Evolutionary conservation across 352 stramenopile species (phyloP).

Genomic region (Globisporangium spiculum): DNA sequence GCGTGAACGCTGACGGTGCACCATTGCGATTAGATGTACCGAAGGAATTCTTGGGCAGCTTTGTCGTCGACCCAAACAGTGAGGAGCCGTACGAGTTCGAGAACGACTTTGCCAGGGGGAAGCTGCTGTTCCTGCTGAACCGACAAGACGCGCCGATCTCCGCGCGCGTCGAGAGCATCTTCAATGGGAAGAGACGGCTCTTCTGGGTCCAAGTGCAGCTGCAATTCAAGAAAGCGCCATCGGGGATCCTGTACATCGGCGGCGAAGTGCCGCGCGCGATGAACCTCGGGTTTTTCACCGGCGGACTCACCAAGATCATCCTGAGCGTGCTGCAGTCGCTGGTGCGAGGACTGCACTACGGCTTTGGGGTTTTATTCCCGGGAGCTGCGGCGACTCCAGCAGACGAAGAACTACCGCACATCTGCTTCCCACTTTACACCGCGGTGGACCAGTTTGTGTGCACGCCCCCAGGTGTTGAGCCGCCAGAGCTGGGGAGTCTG

Average conservation of each 20-base stretch:
- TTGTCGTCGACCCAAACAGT: conserved; percentile 30
- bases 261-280: conserved; percentile 55
- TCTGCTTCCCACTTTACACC: conserved; percentile 63
- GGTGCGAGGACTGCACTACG: conserved; percentile 51
- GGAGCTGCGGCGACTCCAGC: conserved; percentile 17
- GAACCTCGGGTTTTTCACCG: conserved; percentile 56
- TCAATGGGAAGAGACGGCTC: conserved; percentile 41
- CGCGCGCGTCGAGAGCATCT: conserved; percentile 19
- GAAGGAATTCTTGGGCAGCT: neutral
- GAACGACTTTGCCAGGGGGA: conserved; percentile 76
- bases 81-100: conserved; percentile 57
- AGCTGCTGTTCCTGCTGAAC: conserved; percentile 67
- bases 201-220: conserved; percentile 73
- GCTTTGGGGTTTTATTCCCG: conserved; percentile 38
- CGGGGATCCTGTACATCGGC: conserved; percentile 60
- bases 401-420: conserved; percentile 61
- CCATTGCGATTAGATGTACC: conserved; percentile 8
- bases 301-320: conserved; percentile 46
- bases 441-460: conserved; percentile 66
- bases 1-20: conserved; percentile 13
- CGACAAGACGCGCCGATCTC: conserved; percentile 20
- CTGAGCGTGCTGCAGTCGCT: conserved; percentile 53
- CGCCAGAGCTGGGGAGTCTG: conserved; percentile 35
- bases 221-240: conserved; percentile 58
- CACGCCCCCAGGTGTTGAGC: conserved; percentile 30